Percentiles rank a stretch among this genome's conserved stretches.
phyloP scores from a whole-genome alignment of 1,284 basidiomycete species.

The Moesziomyces sp. region DNA sequence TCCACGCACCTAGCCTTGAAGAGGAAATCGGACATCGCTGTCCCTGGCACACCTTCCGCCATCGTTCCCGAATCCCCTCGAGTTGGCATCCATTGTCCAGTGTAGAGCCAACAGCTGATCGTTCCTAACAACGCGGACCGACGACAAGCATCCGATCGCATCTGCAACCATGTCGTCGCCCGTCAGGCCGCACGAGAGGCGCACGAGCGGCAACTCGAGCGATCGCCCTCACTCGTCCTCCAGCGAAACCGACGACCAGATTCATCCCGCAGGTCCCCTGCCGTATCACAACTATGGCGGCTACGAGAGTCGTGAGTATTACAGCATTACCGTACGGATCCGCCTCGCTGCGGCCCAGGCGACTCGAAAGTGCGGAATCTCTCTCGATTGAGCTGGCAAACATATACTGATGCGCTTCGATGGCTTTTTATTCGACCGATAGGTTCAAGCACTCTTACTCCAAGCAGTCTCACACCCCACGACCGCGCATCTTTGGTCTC shows the following conservation, averaged over 20 bases:
- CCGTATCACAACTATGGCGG: conserved; percentile 27
- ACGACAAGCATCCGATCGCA: not conserved
- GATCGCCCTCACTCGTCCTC: conserved; percentile 25
- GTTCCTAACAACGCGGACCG: not conserved
- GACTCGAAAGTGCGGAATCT: not conserved
- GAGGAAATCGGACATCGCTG: not conserved
- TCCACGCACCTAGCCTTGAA: not conserved
- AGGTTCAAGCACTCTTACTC: conserved; percentile 7
- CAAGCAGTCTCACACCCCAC: conserved; percentile 21
- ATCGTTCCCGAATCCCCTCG: not conserved
- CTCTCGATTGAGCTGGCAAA: not conserved
- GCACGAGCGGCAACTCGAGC: conserved; percentile 32
- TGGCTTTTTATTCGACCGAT: not conserved
- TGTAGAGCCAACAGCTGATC: not conserved
- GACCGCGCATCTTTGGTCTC: conserved; percentile 17
- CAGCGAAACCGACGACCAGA: conserved; percentile 30
- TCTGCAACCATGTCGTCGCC: conserved; percentile 28
- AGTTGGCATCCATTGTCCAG: not conserved
- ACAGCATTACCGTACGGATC: not conserved
- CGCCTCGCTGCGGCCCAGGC: not conserved
- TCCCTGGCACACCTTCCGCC: not conserved
- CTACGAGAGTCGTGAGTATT: conserved; percentile 28
- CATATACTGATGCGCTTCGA: not conserved
- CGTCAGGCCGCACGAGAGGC: conserved; percentile 14
- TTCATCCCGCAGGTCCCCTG: conserved; percentile 17